Evolutionary conservation across 73 alveolate genomes (phyloP), one percentile per base, ranked within the genome.

Genomic region (Uronychia binucleata): DNA sequence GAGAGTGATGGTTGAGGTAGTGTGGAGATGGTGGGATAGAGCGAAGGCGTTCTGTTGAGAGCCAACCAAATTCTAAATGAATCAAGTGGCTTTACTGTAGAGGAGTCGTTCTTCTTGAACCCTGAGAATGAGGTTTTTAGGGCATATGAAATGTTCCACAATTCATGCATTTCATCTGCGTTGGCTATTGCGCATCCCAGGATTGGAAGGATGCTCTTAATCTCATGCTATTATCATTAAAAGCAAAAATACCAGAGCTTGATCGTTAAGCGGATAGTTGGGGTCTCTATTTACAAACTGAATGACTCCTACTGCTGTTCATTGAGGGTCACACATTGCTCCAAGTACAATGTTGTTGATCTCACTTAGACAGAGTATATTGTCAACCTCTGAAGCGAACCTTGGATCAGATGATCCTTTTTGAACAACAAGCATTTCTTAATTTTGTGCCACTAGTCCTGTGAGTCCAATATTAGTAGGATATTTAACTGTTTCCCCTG

Each of bases 401-500:
- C 80, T 19, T 31, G 85, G 31, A 74, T 87, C 93, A 29, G 31
- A 59, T 33, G 11, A 57, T 8, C 93, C 93, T 31, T 32, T 32
- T 8, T 80, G 27, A 5, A 89, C 31, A n/a, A 59, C 74, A 14
- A 87, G 1, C 28, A 87, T 74, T 26, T 80, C 89, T 29, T 74
- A 29, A 28, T 75, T 30, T 30, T 33, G 30, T 30, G 77, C 67
- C 1, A 82, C 75, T 25, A 26, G n/a, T 26, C 93, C 93, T 32
- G 93, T 87, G 28, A 87, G 31, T n/a, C 93, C 93, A 1, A 87
- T 87, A 34, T 80, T 87, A 34, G 31, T 80, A n/a, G 93, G 93
- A 58, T 30, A 87, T 33, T 78, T 30, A 31, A 87, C 85, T 1
- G 77, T 87, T 57, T 87, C 83, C 30, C 19, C 67, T 46, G 67